Evolutionary conservation across 2,329 filamentous ascomycete species (phyloP).

Genomic region (Alternaria conjuncta): DNA sequence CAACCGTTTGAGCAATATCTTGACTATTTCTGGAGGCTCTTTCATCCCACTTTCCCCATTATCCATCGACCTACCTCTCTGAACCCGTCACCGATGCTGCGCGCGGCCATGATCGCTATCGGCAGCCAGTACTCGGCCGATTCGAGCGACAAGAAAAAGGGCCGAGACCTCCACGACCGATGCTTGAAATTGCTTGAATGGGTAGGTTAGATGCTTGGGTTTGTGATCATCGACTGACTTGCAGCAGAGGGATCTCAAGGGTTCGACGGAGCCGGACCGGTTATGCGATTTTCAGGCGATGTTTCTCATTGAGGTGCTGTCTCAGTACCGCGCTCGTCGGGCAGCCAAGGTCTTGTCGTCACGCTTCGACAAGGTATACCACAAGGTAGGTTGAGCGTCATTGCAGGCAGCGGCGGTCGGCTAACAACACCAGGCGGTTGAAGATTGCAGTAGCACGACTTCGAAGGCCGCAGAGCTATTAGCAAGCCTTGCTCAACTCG

Average conservation of each 20-base stretch:
- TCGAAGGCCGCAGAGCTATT: constrained; percentile 25
- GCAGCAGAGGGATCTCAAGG: constrained; percentile 34
- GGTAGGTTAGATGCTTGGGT: constrained; percentile 22
- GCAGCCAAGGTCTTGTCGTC: constrained; percentile 46
- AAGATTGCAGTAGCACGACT: constrained; percentile 24
- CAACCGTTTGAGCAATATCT: constrained; percentile 50
- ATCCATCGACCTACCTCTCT: constrained; percentile 52
- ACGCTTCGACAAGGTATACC: constrained; percentile 48
- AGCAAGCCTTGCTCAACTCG: constrained; percentile 20
- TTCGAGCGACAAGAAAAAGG: constrained; percentile 42
- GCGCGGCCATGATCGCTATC: constrained; percentile 53
- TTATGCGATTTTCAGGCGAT: constrained; percentile 54
- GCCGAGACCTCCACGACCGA: constrained; percentile 49
- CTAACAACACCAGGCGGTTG: constrained; percentile 30
- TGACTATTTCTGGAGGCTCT: constrained; percentile 53
- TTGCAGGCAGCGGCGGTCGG: not conserved
- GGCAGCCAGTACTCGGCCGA: constrained; percentile 51
- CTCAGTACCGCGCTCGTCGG: constrained; percentile 51
- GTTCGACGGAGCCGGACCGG: constrained; percentile 35
- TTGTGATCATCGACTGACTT: constrained; percentile 19
- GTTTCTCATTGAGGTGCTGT: constrained; percentile 52
- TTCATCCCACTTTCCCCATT: constrained; percentile 54
- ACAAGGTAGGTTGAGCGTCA: constrained; percentile 29
- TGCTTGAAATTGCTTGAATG: constrained; percentile 51
- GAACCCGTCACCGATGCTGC: constrained; percentile 51